Conservation (phyloP, 176 grass and related monocot species). For the Rhipidocladum racemiflorum region DNA sequence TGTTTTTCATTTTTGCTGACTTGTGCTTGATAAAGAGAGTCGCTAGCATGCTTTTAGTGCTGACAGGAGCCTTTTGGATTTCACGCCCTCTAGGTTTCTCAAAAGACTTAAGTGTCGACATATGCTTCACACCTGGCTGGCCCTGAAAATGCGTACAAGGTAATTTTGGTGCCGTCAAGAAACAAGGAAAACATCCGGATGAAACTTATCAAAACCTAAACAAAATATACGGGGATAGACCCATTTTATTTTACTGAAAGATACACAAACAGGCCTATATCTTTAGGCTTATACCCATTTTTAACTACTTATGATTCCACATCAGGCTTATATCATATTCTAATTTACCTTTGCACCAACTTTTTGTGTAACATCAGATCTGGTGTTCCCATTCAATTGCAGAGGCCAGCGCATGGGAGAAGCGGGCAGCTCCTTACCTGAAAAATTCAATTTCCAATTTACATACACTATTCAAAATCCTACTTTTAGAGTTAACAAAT, state of each 20-base stretch:
- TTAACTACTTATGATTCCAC: background rate
- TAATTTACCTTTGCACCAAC: constrained; percentile 40
- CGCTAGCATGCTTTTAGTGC: constrained; percentile 68
- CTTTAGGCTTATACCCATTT: too few species aligned
- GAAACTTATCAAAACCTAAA: too few species aligned
- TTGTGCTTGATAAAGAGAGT: constrained; percentile 76
- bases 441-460: constrained; percentile 28
- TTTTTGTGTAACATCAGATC: constrained; percentile 31
- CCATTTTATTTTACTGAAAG: background rate
- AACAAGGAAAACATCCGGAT: background rate
- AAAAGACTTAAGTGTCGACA: constrained; percentile 52
- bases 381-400: constrained; percentile 27
- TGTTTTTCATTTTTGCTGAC: constrained; percentile 63
- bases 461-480: background rate
- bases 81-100: constrained; percentile 53
- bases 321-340: background rate
- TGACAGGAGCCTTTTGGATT: constrained; percentile 57
- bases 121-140: constrained; percentile 31
- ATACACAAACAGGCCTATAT: too few species aligned
- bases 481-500: background rate
- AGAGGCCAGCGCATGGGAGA: constrained; percentile 32
- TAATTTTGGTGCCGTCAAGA: background rate
- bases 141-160: constrained; percentile 49
- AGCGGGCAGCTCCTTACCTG: constrained; percentile 47
- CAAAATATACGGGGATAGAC: background rate